Conservation (phyloP, 108 stramenopile species). For the Chaetoceros tenuissimus region DNA sequence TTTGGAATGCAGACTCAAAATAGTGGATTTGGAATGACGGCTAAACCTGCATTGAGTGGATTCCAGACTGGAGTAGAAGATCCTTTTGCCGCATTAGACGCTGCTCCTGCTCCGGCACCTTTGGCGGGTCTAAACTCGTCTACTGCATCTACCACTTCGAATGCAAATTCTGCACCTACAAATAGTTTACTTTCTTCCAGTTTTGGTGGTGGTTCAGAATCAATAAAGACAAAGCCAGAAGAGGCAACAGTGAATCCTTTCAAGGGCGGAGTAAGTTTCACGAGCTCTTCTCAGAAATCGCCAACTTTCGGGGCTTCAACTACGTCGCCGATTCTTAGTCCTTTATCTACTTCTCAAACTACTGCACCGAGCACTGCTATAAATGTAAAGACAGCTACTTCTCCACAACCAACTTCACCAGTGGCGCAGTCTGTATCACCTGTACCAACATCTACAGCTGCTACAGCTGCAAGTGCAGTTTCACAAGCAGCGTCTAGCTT, state of each 20-base stretch:
- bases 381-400: background rate
- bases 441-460: slow-evolving; percentile 1
- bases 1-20: background rate
- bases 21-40: background rate
- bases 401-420: slow-evolving; percentile 11
- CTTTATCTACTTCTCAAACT: background rate
- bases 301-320: background rate
- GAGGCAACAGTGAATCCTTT: slow-evolving; percentile 1
- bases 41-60: slow-evolving; percentile 11
- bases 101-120: slow-evolving; percentile 9
- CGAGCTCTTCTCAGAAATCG: background rate
- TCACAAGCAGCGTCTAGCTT: background rate
- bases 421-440: slow-evolving; percentile 4
- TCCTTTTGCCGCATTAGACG: slow-evolving; percentile 77
- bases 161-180: background rate
- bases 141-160: background rate
- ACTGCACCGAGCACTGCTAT: background rate
- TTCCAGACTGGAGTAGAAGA: slow-evolving; percentile 42
- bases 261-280: background rate
- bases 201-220: background rate
- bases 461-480: background rate
- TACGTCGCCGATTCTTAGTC: background rate
- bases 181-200: background rate
- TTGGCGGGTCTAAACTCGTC: background rate
- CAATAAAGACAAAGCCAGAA: slow-evolving; percentile 7